Evolutionary conservation across 2,329 filamentous ascomycete species (phyloP).

Genomic region (Colletotrichum cereale): DNA sequence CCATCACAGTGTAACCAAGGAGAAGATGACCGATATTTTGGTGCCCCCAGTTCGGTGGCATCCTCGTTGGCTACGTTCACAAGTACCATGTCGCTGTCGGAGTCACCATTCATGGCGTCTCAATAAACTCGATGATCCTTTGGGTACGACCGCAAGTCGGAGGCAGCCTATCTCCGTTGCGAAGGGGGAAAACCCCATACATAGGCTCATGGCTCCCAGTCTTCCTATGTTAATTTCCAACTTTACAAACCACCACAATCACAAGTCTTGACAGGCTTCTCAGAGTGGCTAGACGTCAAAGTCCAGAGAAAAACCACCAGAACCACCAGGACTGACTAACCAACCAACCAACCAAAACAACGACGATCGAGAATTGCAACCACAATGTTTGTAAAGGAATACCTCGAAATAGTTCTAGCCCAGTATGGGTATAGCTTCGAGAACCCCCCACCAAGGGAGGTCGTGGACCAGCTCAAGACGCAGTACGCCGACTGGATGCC

Average conservation of each 20-base stretch:
- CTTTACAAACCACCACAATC: background rate
- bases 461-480: conserved; percentile 2
- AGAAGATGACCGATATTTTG: background rate
- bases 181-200: no score
- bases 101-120: background rate
- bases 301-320: background rate
- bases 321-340: background rate
- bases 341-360: background rate
- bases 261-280: background rate
- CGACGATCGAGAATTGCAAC: background rate
- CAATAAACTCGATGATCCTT: background rate
- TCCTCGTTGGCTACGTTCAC: background rate
- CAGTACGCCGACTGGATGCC: background rate
- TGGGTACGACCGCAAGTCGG: background rate
- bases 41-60: background rate
- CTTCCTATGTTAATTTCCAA: background rate
- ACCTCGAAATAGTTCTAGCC: background rate
- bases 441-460: conserved; percentile 3
- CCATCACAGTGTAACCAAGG: background rate
- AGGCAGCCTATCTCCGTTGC: background rate
- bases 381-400: background rate
- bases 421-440: background rate
- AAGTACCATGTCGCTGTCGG: background rate
- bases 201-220: background rate
- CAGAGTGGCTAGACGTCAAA: background rate